Conservation (phyloP, 2,329 filamentous ascomycete species). For the Calonectria pauciramosa region DNA sequence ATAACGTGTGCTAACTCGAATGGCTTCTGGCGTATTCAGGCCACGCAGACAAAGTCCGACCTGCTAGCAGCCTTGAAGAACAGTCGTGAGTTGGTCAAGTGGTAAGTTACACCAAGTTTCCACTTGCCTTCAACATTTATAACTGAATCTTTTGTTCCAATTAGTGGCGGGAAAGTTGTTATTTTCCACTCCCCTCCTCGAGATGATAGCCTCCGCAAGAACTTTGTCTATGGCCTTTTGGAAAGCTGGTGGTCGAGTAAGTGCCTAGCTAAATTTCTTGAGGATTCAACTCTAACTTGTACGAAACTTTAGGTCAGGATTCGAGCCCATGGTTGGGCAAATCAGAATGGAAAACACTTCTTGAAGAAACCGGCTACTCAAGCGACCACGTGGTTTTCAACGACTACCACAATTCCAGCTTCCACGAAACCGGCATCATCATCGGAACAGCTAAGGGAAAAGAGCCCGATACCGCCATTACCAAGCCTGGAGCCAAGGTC, state of each 20-base stretch:
- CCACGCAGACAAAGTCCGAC: constrained; percentile 24
- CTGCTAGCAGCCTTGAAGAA: neutral
- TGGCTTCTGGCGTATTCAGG: neutral
- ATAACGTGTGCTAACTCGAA: neutral
- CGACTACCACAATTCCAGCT: neutral
- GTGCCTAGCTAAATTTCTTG: neutral
- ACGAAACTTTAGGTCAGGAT: neutral
- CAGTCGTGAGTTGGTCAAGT: constrained; percentile 32
- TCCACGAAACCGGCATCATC: neutral
- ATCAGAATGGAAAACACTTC: neutral
- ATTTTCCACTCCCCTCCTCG: constrained; percentile 45
- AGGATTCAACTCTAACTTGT: neutral
- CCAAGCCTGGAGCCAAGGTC: neutral
- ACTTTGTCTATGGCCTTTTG: constrained; percentile 50
- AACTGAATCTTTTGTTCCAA: neutral
- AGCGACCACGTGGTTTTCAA: neutral
- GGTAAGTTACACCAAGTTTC: neutral
- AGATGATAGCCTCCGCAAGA: constrained; percentile 49
- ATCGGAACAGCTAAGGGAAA: neutral
- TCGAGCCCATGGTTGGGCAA: neutral
- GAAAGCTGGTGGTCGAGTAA: constrained; percentile 49
- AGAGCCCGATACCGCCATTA: too few relatives aligned
- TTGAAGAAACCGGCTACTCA: constrained; percentile 1
- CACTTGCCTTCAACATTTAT: neutral
- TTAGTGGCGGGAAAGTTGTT: constrained; percentile 40